Evolutionary conservation across 768 basidiomycete species (phyloP).

Genomic region (Clavulina sp.): DNA sequence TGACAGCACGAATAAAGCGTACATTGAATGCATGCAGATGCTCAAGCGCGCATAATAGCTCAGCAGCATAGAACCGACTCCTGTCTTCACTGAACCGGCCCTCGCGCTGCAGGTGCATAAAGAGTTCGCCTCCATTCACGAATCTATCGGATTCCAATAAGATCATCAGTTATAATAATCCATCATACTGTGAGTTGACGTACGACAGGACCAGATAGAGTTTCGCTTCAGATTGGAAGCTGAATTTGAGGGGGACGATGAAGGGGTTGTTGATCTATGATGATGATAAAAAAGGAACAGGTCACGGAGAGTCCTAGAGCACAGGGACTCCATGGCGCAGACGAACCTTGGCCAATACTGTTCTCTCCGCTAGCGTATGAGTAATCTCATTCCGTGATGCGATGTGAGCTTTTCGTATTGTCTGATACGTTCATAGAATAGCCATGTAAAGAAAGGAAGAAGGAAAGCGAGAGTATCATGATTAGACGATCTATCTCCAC

Average conservation of each 20-base stretch:
- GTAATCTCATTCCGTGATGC: constrained; percentile 95
- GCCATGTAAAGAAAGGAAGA: no score
- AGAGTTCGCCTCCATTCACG: constrained; percentile 96
- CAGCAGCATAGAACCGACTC: constrained; percentile 95
- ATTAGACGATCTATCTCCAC: not conserved
- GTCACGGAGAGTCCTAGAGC: no score
- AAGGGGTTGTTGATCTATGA: constrained; percentile 90
- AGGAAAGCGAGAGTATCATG: not conserved
- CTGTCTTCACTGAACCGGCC: constrained; percentile 89
- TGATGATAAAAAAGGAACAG: no score
- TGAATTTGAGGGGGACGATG: constrained; percentile 97
- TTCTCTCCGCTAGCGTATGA: constrained; percentile 92
- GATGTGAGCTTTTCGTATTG: constrained; percentile 40
- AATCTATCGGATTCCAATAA: constrained; percentile 22
- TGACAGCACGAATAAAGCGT: no score
- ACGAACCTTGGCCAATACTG: constrained; percentile 88
- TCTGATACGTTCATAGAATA: constrained; percentile 23
- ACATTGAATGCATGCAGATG: constrained; percentile 97
- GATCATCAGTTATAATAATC: not conserved
- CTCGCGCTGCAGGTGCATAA: constrained; percentile 93
- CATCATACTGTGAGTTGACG: constrained; percentile 27
- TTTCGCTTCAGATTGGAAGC: constrained; percentile 95
- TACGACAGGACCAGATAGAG: constrained; percentile 96
- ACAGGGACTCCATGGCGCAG: no score
- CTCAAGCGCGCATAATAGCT: constrained; percentile 84